Conservation (phyloP, 202 grass and related monocot genomes). For the Panicum hallii region DNA sequence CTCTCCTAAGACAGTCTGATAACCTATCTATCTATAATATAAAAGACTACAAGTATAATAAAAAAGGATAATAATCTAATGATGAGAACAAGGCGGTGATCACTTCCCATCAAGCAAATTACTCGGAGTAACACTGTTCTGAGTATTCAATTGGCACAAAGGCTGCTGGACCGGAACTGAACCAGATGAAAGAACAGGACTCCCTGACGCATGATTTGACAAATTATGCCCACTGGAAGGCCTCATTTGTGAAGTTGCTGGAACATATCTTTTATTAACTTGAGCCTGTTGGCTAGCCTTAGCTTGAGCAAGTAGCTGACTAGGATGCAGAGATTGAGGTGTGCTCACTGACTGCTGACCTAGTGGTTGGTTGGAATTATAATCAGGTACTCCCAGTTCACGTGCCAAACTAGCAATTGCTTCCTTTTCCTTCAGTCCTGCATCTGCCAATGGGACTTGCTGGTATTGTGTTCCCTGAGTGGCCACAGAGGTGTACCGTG, state of each 20-base stretch:
- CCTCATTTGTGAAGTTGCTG: background rate
- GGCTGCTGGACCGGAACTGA: slow-evolving; percentile 14
- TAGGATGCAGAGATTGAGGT: slow-evolving; percentile 1
- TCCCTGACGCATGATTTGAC: background rate
- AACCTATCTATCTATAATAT: slow-evolving; percentile 36
- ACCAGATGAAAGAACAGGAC: background rate
- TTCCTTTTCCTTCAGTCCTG: background rate
- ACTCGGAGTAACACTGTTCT: slow-evolving; percentile 19
- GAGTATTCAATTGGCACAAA: slow-evolving; percentile 26
- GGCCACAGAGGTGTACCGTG: background rate
- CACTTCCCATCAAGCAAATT: slow-evolving; percentile 6
- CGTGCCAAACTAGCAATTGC: slow-evolving; percentile 31
- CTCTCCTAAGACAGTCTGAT: slow-evolving; percentile 13
- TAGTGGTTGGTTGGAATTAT: slow-evolving; percentile 20
- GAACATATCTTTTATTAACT: background rate
- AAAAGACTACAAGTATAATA: background rate
- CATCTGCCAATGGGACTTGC: background rate
- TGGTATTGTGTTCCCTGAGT: background rate
- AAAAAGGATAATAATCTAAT: background rate
- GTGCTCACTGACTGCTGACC: slow-evolving; percentile 23
- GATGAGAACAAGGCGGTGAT: background rate
- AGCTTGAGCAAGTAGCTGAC: slow-evolving; percentile 1
- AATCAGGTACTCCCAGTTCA: slow-evolving; percentile 45
- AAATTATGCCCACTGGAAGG: background rate
- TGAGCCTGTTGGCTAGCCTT: background rate